These are phyloP conservation scores for Phytophthora aleatoria DNA, from an alignment of 352 stramenopile genomes.

Conservation along the genomic window DNA sequence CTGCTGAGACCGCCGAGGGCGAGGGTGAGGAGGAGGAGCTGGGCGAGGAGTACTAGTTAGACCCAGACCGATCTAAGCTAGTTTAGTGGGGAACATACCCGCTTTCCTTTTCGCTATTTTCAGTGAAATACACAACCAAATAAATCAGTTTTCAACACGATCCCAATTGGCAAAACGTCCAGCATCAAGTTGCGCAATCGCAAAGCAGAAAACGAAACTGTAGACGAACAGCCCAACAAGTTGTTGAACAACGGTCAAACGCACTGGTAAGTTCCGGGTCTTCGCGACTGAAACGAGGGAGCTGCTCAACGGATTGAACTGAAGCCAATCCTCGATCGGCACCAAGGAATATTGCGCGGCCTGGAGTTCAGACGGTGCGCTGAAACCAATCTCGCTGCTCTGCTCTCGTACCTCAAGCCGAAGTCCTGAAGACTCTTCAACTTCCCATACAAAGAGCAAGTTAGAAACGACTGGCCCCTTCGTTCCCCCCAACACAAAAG, in stretches of 20 bases:
- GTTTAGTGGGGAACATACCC: neutral
- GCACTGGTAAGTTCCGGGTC: no score
- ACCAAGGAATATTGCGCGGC: no score
- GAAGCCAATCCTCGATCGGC: no score
- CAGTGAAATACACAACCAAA: no score
- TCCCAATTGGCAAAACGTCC: no score
- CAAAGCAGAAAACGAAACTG: neutral
- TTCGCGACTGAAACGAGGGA: no score
- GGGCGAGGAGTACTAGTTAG: constrained; percentile 91
- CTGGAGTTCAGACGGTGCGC: no score
- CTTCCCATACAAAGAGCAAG: constrained; percentile 13
- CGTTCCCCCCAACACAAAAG: neutral
- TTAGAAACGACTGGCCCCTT: constrained; percentile 16
- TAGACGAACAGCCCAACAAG: neutral
- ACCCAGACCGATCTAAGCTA: neutral
- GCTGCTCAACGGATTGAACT: no score
- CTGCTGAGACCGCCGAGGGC: constrained; percentile 96
- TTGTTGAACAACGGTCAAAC: no score
- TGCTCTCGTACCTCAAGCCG: no score
- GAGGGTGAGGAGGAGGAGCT: constrained; percentile 94
- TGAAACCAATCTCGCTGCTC: neutral
- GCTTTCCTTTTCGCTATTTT: neutral
- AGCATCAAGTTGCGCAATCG: no score
- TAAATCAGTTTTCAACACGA: no score
- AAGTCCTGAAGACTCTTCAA: constrained; percentile 1